phyloP scores from a whole-genome alignment of 345 rosid genomes.

The Camelina neglecta region DNA sequence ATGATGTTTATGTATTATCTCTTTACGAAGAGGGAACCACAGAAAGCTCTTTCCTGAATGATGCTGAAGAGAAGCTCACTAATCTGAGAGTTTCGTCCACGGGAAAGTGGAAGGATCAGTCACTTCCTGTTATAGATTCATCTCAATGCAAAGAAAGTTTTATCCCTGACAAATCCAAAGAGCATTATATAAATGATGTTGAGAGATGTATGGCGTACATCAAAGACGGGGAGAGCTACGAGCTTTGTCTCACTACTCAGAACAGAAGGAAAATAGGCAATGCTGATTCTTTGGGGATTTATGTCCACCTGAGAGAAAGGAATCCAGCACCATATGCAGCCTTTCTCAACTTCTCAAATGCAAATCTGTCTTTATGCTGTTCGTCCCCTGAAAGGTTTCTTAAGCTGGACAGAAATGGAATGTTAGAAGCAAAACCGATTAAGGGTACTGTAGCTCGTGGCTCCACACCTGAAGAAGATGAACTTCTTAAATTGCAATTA shows the following conservation, averaged over 20 bases:
- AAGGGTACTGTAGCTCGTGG: constrained; percentile 95
- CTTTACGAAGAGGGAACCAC: constrained; percentile 53
- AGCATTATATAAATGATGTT: constrained; percentile 70
- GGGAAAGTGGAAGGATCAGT: constrained; percentile 43
- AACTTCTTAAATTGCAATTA: constrained; percentile 66
- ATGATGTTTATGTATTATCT: constrained; percentile 76
- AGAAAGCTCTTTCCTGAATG: constrained; percentile 63
- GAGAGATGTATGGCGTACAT: constrained; percentile 72
- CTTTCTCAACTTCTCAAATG: constrained; percentile 83
- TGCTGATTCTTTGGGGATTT: constrained; percentile 73
- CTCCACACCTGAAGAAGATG: constrained; percentile 68
- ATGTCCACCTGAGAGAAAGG: constrained; percentile 78
- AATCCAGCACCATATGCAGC: constrained; percentile 97
- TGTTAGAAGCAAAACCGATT: constrained; percentile 86
- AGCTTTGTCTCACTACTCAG: constrained; percentile 89
- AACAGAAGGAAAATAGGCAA: constrained; percentile 57
- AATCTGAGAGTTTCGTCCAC: constrained; percentile 47
- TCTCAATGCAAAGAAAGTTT: constrained; percentile 51
- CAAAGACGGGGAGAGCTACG: constrained; percentile 98
- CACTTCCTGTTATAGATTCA: constrained; percentile 29
- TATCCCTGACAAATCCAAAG: constrained; percentile 64
- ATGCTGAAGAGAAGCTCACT: constrained; percentile 65
- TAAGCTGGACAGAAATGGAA: constrained; percentile 66
- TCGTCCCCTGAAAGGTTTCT: constrained; percentile 98
- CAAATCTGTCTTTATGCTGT: constrained; percentile 70